Evolutionary conservation across 1,284 basidiomycete species (phyloP), one percentile per base, ranked within the genome.

Genomic region (Cutaneotrichosporon mucoides): DNA sequence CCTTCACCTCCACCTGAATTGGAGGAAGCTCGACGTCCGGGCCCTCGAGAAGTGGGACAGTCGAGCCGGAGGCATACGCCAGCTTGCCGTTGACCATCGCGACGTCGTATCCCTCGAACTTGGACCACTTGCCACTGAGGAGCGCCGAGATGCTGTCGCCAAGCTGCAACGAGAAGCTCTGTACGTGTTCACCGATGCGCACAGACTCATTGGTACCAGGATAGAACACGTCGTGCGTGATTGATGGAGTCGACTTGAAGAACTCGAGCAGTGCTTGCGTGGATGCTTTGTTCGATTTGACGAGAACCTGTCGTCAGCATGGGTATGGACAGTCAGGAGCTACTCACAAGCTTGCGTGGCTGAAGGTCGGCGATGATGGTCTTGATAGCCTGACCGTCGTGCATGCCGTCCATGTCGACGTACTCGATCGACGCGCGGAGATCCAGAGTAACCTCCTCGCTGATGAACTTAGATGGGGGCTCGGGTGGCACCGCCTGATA

Each of bases 31-130:
- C 60, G 33, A 73, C 83, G 84, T 66, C 87, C 83, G 24, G 83
- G 84, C 47, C 64, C 60, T 81, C 81, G 38, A 84, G 76, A 1
- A 79, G 77, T 0, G 83, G 82, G 6, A 84, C 76, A 6, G 80
- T 79, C n/a, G 92, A 91, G 62, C 87, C 92, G 9, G 89, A 86
- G 52, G 90, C 86, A 48, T 86, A 85, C 5, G 88, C 83, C 36
- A 98, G 86, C 34, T 88, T 85, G 34, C 93, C 95, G 37, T 87
- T 86, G 43, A 98, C 86, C 75, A 88, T 93, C 15, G 89, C 91
- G 44, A 99, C 89, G 75, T 98, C 92, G 73, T 94, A 98, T 70
- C 96, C 95, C 71, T 99, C 96, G 72, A 97, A 96, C 89, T 88
- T 85, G 10, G 92, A 94, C 86, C 97, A 89, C 73, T 87, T 88